These are phyloP conservation scores for Chiua virens DNA, from an alignment of 768 basidiomycete genomes.

Conservation along the genomic window DNA sequence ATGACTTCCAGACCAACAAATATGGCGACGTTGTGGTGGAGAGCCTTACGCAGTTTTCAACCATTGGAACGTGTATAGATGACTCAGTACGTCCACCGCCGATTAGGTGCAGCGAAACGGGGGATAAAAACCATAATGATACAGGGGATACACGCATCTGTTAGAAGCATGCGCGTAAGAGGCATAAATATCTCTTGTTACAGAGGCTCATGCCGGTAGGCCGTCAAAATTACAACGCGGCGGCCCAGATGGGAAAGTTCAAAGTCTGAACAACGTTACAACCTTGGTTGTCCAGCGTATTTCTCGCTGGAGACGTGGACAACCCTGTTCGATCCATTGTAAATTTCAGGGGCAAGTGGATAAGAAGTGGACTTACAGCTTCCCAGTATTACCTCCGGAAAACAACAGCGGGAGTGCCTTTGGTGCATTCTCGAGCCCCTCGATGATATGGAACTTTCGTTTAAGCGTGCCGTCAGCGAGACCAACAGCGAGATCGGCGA, in stretches of 20 bases:
- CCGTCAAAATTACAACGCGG: too few relatives aligned
- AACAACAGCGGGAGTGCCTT: constrained; percentile 69
- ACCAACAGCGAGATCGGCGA: constrained; percentile 54
- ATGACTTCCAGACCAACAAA: too few relatives aligned
- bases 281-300: not conserved
- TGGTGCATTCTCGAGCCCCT: constrained; percentile 75
- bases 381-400: constrained; percentile 76
- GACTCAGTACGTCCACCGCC: too few relatives aligned
- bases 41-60: too few relatives aligned
- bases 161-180: too few relatives aligned
- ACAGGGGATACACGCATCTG: too few relatives aligned
- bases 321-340: constrained; percentile 39
- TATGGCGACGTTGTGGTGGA: too few relatives aligned
- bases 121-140: too few relatives aligned
- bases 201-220: too few relatives aligned
- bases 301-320: constrained; percentile 55
- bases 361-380: constrained; percentile 46
- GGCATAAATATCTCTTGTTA: too few relatives aligned
- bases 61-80: too few relatives aligned
- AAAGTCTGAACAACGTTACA: constrained; percentile 4
- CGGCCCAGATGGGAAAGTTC: not conserved
- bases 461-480: constrained; percentile 72
- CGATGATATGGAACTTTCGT: constrained; percentile 75
- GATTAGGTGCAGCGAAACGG: too few relatives aligned
- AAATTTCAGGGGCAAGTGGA: not conserved